Conservation (phyloP, 306 rosid species). For the Lablab purpureus region DNA sequence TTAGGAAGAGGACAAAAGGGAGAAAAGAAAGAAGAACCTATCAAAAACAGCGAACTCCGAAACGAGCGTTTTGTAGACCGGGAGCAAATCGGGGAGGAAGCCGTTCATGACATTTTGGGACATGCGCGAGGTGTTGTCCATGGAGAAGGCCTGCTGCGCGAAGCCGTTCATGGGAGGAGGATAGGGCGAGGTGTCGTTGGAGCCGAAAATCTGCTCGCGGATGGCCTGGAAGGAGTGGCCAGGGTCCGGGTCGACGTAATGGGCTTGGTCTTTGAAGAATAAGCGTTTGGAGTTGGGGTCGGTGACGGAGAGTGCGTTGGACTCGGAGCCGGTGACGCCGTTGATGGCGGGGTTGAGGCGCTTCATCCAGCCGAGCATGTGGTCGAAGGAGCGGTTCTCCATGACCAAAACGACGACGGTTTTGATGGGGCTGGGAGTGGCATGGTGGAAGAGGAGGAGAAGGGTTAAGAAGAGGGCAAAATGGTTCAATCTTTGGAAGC, state of each 20-base stretch:
- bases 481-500: neutral
- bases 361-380: conserved; percentile 99
- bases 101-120: conserved; percentile 79
- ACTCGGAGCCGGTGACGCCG: conserved; percentile 81
- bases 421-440: conserved; percentile 65
- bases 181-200: conserved; percentile 47
- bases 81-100: conserved; percentile 62
- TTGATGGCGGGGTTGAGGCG: conserved; percentile 69
- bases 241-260: conserved; percentile 86
- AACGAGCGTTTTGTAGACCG: conserved; percentile 75
- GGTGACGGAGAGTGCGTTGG: conserved; percentile 44
- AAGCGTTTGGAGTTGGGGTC: conserved; percentile 65
- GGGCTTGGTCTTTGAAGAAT: conserved; percentile 58
- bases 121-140: conserved; percentile 73
- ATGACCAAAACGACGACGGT: conserved; percentile 80
- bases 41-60: conserved; percentile 87
- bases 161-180: conserved; percentile 90
- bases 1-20: neutral
- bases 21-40: conserved; percentile 54
- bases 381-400: conserved; percentile 97
- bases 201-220: conserved; percentile 82
- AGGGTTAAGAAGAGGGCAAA: conserved; percentile 2
- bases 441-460: conserved; percentile 27
- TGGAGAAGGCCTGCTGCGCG: conserved; percentile 77
- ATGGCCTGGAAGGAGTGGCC: conserved; percentile 95